These are phyloP conservation scores for Penicillium paneum DNA, from an alignment of 2,329 filamentous ascomycete species.

Conservation along the genomic window DNA sequence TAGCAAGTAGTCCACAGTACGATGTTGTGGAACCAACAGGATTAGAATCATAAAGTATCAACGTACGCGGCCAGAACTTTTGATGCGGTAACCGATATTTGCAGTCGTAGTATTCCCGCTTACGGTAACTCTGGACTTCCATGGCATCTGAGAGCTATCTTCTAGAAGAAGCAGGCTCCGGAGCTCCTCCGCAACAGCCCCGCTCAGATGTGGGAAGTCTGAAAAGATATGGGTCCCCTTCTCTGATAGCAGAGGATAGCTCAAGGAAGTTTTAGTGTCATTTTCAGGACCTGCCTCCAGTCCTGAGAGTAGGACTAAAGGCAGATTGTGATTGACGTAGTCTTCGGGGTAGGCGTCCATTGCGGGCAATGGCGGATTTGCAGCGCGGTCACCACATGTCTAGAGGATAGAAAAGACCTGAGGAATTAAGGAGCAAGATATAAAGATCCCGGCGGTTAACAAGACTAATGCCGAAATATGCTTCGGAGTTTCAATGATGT, in stretches of 20 bases:
- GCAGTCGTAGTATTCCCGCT: conserved; percentile 46
- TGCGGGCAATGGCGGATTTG: conserved; percentile 30
- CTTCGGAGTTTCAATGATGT: neutral
- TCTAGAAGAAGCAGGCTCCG: conserved; percentile 63
- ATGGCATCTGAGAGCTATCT: conserved; percentile 64
- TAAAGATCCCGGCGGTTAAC: neutral
- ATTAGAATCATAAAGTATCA: conserved; percentile 3
- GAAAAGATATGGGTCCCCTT: conserved; percentile 65
- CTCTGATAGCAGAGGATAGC: conserved; percentile 52
- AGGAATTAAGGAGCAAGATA: neutral
- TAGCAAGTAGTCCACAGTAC: conserved; percentile 12
- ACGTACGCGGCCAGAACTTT: conserved; percentile 76
- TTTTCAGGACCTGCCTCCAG: conserved; percentile 50
- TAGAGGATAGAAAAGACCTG: conserved; percentile 1
- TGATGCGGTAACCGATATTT: conserved; percentile 62
- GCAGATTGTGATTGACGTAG: conserved; percentile 83
- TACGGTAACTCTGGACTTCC: conserved; percentile 58
- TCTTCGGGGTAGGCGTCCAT: conserved; percentile 54
- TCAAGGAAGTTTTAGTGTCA: conserved; percentile 28
- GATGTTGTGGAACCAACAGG: neutral
- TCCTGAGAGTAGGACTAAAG: conserved; percentile 78
- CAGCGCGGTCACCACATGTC: conserved; percentile 36
- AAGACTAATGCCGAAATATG: neutral
- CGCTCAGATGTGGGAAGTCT: conserved; percentile 65
- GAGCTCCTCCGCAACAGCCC: conserved; percentile 63